phyloP scores from a whole-genome alignment of 2,329 filamentous ascomycete species.

The Trichoderma breve region DNA sequence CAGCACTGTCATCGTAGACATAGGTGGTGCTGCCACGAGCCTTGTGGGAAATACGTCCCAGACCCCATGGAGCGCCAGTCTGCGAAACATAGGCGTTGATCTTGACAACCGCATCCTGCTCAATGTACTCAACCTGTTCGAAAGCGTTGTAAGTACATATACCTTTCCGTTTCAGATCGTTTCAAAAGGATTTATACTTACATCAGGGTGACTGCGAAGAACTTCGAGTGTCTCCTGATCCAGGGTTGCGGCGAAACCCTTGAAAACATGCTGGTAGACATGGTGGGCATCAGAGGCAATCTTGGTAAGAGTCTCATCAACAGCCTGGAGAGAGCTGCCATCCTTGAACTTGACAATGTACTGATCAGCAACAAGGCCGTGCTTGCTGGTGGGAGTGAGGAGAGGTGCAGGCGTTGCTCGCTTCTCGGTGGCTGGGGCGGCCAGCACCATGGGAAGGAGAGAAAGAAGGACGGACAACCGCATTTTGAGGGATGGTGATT shows the following conservation, averaged over 20 bases:
- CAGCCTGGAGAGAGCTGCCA: slow-evolving; percentile 19
- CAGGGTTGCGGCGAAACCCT: slow-evolving; percentile 29
- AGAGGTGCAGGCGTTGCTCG: slow-evolving; percentile 31
- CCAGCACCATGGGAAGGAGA: slow-evolving; percentile 27
- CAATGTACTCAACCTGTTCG: slow-evolving; percentile 35
- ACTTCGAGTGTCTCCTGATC: slow-evolving; percentile 24
- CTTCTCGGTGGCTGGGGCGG: slow-evolving; percentile 24
- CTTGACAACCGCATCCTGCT: slow-evolving; percentile 37
- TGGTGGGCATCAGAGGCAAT: slow-evolving; percentile 27
- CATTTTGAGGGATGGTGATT: slow-evolving; percentile 22
- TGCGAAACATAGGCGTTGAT: slow-evolving; percentile 23
- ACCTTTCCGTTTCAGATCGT: not conserved
- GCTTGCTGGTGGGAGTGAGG: slow-evolving; percentile 20
- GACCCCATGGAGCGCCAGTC: slow-evolving; percentile 30
- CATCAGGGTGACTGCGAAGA: slow-evolving; percentile 28
- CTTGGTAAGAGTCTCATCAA: slow-evolving; percentile 22
- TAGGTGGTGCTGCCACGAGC: slow-evolving; percentile 33
- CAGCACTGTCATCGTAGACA: slow-evolving; percentile 41
- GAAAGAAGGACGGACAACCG: slow-evolving; percentile 27
- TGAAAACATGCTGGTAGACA: slow-evolving; percentile 27
- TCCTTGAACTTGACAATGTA: slow-evolving; percentile 35
- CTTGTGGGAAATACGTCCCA: slow-evolving; percentile 37
- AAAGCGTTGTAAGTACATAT: not conserved
- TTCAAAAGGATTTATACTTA: slow-evolving; percentile 7
- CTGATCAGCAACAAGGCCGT: slow-evolving; percentile 27